Percentiles rank a stretch among this genome's conserved stretches.
phyloP scores from a whole-genome alignment of 164 flowering plant genomes.

The Stephania japonica region DNA sequence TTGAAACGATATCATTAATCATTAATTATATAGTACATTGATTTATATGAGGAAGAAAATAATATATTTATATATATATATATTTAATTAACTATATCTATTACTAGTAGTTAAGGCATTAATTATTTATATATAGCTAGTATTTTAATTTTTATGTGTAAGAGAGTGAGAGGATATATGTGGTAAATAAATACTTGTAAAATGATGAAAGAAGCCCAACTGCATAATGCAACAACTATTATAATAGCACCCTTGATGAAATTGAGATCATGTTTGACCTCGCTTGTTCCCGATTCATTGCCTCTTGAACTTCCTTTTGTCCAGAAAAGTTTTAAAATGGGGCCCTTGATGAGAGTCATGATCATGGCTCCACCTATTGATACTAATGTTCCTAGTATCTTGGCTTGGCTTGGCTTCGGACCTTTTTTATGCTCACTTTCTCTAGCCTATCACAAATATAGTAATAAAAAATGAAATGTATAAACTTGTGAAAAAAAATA shows the following conservation, averaged over 20 bases:
- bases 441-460: slow-evolving; percentile 66
- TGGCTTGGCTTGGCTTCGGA: slow-evolving; percentile 57
- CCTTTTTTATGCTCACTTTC: slow-evolving; percentile 47
- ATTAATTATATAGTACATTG: too few species aligned
- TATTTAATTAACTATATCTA: too few species aligned
- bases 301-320: neutral
- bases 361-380: slow-evolving; percentile 70
- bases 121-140: too few species aligned
- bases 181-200: slow-evolving; percentile 63
- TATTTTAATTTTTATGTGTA: too few species aligned
- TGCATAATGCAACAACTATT: slow-evolving; percentile 43
- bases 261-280: slow-evolving; percentile 1
- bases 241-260: slow-evolving; percentile 56
- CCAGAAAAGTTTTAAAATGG: slow-evolving; percentile 36
- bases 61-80: too few species aligned
- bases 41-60: too few species aligned
- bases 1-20: too few species aligned
- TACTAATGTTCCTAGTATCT: slow-evolving; percentile 59
- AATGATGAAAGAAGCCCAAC: slow-evolving; percentile 75
- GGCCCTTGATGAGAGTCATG: slow-evolving; percentile 91
- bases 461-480: too few species aligned
- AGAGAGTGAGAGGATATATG: too few species aligned
- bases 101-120: too few species aligned
- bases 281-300: slow-evolving; percentile 8
- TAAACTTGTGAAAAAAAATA: too few species aligned